Evolutionary conservation across 257 asterid species (phyloP).

Genomic region (Dorcoceras hygrometricum): DNA sequence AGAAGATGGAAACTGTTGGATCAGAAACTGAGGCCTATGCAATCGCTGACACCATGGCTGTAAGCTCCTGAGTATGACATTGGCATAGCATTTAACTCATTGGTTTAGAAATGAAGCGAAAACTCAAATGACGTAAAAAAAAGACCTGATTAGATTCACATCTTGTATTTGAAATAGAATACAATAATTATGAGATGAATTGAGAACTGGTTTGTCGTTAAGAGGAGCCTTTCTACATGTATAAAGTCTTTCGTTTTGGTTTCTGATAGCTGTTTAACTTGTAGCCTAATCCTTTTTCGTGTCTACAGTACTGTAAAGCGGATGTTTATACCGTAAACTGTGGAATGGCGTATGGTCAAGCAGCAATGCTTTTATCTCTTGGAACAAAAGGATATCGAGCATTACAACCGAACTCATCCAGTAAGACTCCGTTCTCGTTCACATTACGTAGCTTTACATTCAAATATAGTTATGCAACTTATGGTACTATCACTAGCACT

Average conservation of each 20-base stretch:
- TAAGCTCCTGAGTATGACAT: conserved; percentile 40
- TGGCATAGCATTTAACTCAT: conserved; percentile 1
- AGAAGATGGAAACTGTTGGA: conserved; percentile 78
- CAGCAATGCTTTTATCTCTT: conserved; percentile 86
- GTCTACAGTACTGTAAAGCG: conserved; percentile 61
- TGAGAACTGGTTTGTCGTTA: neutral
- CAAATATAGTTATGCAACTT: conserved; percentile 4
- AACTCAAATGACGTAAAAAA: conserved; percentile 12
- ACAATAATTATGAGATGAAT: neutral
- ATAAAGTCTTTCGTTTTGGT: conserved; percentile 8
- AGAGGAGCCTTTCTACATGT: neutral
- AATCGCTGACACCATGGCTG: conserved; percentile 78
- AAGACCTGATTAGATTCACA: neutral
- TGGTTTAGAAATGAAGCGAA: neutral
- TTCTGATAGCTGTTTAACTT: conserved; percentile 9
- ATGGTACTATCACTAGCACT: conserved; percentile 3
- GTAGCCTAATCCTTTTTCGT: conserved; percentile 9
- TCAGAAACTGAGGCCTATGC: conserved; percentile 91
- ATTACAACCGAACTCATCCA: conserved; percentile 65
- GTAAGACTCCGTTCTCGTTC: conserved; percentile 42
- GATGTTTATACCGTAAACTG: conserved; percentile 78
- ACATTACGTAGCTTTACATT: conserved; percentile 7
- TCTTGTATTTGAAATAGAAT: neutral
- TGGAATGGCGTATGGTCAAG: conserved; percentile 93
- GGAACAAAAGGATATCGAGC: conserved; percentile 86